Evolutionary conservation across 2,329 filamentous ascomycete genomes (phyloP), one percentile per base, ranked within the genome.

Genomic region (Colletotrichum endophyticum): DNA sequence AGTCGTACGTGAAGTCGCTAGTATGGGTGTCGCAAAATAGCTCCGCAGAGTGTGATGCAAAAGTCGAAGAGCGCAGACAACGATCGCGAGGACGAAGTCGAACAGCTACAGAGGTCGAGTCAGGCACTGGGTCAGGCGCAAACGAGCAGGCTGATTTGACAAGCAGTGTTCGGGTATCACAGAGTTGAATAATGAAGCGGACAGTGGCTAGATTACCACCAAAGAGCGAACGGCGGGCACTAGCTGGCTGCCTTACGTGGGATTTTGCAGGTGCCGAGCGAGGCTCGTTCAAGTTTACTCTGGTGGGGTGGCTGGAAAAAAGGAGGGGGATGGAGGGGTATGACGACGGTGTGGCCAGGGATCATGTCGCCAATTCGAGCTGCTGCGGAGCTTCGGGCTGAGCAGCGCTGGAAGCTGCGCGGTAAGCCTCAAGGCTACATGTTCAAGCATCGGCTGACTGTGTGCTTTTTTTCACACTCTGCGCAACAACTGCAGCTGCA

Each of bases 301-400:
- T 15, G 15, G 70, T 73, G 64, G 70, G 59, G 70, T 64, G 59
- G 70, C 32, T 64, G 30, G 49, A 53, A 73, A 69, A 63, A 69
- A 16, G 16, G 59, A 53, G 7, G 34, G 13, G 63, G n/a, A 73
- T 74, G 32, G 67, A 74, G 59, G 70, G 74, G 57, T 76, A 76
- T 76, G 74, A 76, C 74, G 74, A 76, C 64, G 16, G 59, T 53
- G 25, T 22, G 36, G 64, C 34, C 64, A 49, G 32, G 73, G 70
- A 66, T 61, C 64, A 64, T 32, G 64, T 19, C 56, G 27, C 36
- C 32, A 36, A 28, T 22, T n/a, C n/a, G 32, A 13, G 32, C 13
- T 66, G 66, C 32, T 12, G 44, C 34, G 27, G 34, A 34, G 57
- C 59, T n/a, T 30, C 13, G 61, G 15, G 57, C 68, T 72, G 61